Base-by-base conservation (phyloP, 768 basidiomycete species). In the Rhizopogon vesiculosus region DNA sequence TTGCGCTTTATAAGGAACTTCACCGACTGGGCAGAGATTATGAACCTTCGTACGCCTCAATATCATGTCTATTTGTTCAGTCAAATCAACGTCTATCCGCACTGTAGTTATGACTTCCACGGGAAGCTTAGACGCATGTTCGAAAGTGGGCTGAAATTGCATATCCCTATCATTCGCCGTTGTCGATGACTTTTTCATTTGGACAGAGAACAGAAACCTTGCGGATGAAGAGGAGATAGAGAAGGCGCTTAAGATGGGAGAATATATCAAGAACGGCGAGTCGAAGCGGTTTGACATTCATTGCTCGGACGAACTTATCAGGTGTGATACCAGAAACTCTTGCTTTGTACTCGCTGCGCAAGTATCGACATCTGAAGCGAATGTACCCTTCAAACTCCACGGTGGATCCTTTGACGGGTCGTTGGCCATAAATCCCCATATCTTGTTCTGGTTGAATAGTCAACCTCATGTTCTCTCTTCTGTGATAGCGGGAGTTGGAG, bases 231-330 rank as follows among this genome's bases (percentile, higher is more conserved):
- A 81, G 18, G 88, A 92, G 58, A 89, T 92, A 52, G 87, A 92
- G 71, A 83, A 78, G 55, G 89, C 90, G 0, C 71, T 92, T 55
- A 79, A 77, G 56, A 70, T 92, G 31, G 88, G 85, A 12, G 90
- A 92, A 66, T 92, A 91, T 61, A 92, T 93, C 70, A 90, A 86
- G 73, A 88, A 89, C 64, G 91, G 91, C 88, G 62, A 58, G 80
- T 64, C 35, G 8, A 49, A 2, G 33, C 19, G 33, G 7, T 49
- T 35, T 5, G 6, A 22, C 19, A 22, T 2, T 35, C 13, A 5
- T 35, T 49, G 31, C 46, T 35, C 19, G 13, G 22, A 33, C 42
- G 8, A 33, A 33, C 45, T 42, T 15, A 41, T 40, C 15, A 35
- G 35, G 35, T 33, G 33, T 35, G 31, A 10, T 38, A 38, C 18